phyloP scores from a whole-genome alignment of 768 basidiomycete species.

The Paxillus ammoniavirescens region DNA sequence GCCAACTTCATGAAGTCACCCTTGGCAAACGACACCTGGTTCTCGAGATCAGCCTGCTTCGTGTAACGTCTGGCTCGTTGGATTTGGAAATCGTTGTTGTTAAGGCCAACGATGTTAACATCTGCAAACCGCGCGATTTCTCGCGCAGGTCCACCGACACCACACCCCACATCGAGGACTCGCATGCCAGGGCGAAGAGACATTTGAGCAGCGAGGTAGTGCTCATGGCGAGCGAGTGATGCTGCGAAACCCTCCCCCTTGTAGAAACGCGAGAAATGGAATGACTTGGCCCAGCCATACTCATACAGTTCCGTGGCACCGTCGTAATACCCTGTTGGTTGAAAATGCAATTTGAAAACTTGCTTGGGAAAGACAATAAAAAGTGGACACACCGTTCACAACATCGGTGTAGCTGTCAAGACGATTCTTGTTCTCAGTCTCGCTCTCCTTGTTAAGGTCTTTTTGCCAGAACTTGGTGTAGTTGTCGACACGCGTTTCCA shows the following conservation, averaged over 20 bases:
- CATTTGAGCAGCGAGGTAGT: constrained; percentile 93
- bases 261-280: constrained; percentile 98
- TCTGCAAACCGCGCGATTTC: constrained; percentile 93
- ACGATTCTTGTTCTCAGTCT: constrained; percentile 66
- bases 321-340: constrained; percentile 84
- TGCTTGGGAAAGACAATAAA: neutral
- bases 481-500: constrained; percentile 67
- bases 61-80: constrained; percentile 85
- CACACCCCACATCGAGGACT: constrained; percentile 97
- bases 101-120: constrained; percentile 78
- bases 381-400: constrained; percentile 69
- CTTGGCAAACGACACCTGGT: constrained; percentile 79
- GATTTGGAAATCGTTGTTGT: constrained; percentile 97
- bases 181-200: constrained; percentile 84
- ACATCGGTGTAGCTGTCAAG: constrained; percentile 87
- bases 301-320: constrained; percentile 95
- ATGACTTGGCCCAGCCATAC: constrained; percentile 87
- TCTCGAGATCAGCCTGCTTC: constrained; percentile 65
- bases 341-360: neutral
- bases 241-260: constrained; percentile 79
- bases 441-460: constrained; percentile 67
- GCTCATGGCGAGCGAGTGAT: constrained; percentile 87
- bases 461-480: constrained; percentile 94
- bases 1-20: constrained; percentile 96
- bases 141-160: constrained; percentile 95